These are phyloP conservation scores for Fusarium torreyae DNA, from an alignment of 2,329 filamentous ascomycete species.

Conservation along the genomic window DNA sequence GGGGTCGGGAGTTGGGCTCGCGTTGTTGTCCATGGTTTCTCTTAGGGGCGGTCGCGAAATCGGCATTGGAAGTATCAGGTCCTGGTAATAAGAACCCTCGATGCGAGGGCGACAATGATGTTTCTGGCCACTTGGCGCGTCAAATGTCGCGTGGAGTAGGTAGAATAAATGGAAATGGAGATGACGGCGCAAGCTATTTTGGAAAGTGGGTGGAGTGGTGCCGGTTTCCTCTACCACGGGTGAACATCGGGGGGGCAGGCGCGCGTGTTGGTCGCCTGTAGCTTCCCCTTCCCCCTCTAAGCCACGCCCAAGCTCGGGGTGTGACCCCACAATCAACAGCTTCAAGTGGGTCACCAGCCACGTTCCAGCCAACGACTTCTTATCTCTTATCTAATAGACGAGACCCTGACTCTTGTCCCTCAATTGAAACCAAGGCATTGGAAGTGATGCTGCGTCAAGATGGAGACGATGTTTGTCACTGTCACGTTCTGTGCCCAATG, in stretches of 20 bases:
- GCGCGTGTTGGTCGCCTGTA: slow-evolving; percentile 3
- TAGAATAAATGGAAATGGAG: slow-evolving; percentile 26
- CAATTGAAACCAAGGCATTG: slow-evolving; percentile 28
- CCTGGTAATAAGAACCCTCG: slow-evolving; percentile 44
- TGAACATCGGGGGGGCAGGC: slow-evolving; percentile 46
- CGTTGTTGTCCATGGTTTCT: slow-evolving; percentile 68
- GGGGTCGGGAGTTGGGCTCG: slow-evolving; percentile 67
- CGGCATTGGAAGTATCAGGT: slow-evolving; percentile 40
- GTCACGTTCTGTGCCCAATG: slow-evolving; percentile 11
- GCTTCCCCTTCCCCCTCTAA: slow-evolving; percentile 13
- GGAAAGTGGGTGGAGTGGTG: slow-evolving; percentile 46
- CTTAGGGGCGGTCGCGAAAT: slow-evolving; percentile 40
- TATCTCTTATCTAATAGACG: slow-evolving; percentile 39
- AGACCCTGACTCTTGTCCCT: slow-evolving; percentile 22
- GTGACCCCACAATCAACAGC: slow-evolving; percentile 25
- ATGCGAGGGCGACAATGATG: slow-evolving; percentile 51
- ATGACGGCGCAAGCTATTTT: slow-evolving; percentile 48
- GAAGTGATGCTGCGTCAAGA: slow-evolving; percentile 30
- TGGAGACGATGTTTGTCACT: slow-evolving; percentile 27
- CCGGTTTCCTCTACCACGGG: slow-evolving; percentile 31
- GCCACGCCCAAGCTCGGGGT: slow-evolving; percentile 31
- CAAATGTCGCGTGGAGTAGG: slow-evolving; percentile 47
- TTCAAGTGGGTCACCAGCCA: slow-evolving; percentile 39
- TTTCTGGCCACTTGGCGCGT: slow-evolving; percentile 52
- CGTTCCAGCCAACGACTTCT: slow-evolving; percentile 27